phyloP scores from a whole-genome alignment of 306 rosid genomes.

The Leucaena leucocephala region DNA sequence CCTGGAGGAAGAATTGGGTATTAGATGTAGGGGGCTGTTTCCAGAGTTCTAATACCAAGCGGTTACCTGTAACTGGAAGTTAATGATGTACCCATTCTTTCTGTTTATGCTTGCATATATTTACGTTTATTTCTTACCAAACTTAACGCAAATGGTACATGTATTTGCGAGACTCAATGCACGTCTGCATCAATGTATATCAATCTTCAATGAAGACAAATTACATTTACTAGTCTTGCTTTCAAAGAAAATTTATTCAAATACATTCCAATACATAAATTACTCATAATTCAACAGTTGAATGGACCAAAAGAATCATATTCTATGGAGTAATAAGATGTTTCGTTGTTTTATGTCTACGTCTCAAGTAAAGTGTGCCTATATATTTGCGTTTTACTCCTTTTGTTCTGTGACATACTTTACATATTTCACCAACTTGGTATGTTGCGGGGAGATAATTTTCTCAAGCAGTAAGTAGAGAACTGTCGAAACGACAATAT shows the following conservation, averaged over 20 bases:
- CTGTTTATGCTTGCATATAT: background rate
- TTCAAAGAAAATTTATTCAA: background rate
- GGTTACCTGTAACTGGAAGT: slow-evolving; percentile 10
- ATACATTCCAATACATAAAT: background rate
- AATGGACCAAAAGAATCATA: background rate
- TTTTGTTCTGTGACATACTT: background rate
- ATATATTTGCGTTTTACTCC: background rate
- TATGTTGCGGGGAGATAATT: background rate
- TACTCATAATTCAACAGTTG: background rate
- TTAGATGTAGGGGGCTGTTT: slow-evolving; percentile 15
- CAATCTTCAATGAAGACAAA: background rate
- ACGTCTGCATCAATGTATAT: background rate
- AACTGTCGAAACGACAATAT: background rate
- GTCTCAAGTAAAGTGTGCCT: background rate
- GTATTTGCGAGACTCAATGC: background rate
- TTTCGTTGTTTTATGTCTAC: background rate
- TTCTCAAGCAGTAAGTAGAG: background rate
- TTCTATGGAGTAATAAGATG: background rate
- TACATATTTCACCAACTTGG: background rate
- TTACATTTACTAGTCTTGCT: background rate
- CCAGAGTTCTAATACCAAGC: background rate
- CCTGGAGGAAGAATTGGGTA: background rate
- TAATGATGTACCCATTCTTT: slow-evolving; percentile 33
- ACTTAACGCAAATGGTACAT: background rate
- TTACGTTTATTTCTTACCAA: background rate